Conservation (phyloP, 2,329 filamentous ascomycete species). For the Grosmannia huntii region DNA sequence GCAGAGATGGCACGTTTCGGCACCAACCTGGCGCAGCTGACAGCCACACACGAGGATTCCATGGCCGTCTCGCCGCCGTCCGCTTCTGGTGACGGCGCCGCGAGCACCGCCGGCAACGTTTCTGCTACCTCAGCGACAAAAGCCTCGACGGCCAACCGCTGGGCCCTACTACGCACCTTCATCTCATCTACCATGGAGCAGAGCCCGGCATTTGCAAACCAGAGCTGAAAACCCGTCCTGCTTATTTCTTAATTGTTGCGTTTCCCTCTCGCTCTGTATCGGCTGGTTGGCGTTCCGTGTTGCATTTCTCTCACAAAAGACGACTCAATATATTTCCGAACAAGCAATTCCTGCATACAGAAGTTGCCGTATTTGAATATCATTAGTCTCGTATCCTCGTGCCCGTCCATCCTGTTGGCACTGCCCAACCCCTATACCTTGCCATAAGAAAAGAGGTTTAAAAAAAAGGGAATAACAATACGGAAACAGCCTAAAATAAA, state of each 20-base stretch:
- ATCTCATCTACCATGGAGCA: slow-evolving; percentile 84
- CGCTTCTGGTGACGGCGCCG: not conserved
- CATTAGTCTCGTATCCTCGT: not conserved
- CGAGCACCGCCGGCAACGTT: slow-evolving; percentile 6
- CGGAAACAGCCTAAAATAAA: not conserved
- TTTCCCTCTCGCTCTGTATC: not conserved
- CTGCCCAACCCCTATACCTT: too few relatives aligned
- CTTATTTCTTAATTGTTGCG: not conserved
- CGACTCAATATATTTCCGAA: not conserved
- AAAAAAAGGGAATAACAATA: not conserved
- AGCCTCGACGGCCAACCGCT: slow-evolving; percentile 44
- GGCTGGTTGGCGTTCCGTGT: not conserved
- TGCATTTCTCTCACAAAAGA: not conserved
- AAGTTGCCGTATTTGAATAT: not conserved
- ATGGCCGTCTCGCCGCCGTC: slow-evolving; percentile 5
- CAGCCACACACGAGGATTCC: slow-evolving; percentile 17
- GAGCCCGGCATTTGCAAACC: slow-evolving; percentile 56
- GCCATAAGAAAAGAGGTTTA: not conserved
- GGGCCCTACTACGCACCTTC: slow-evolving; percentile 71
- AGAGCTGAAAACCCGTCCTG: not conserved
- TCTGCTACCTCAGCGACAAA: slow-evolving; percentile 4
- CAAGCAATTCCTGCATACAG: not conserved
- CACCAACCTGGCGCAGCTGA: slow-evolving; percentile 67
- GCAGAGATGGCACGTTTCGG: slow-evolving; percentile 76
- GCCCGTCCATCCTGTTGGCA: not conserved